These are phyloP conservation scores for Alternaria consortialis DNA, from an alignment of 2,329 filamentous ascomycete species.

Conservation along the genomic window DNA sequence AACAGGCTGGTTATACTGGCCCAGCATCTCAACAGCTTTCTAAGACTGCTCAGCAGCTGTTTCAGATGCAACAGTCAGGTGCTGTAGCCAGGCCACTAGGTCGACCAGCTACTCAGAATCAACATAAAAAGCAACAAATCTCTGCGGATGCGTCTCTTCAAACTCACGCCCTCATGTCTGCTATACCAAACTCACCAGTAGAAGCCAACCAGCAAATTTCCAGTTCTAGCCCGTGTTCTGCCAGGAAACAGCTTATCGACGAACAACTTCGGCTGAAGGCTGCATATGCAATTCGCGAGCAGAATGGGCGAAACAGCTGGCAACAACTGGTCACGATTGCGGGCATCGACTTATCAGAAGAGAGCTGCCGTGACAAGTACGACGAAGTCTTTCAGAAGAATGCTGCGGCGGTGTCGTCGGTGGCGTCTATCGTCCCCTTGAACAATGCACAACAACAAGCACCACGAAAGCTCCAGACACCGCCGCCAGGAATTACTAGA, in stretches of 20 bases:
- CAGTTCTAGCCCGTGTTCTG: no score
- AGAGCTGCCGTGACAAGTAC: neutral
- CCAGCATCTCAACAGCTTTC: neutral
- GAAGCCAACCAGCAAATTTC: neutral
- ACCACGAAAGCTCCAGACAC: neutral
- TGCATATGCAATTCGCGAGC: neutral
- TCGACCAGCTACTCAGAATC: neutral
- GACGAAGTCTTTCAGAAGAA: neutral
- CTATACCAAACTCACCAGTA: neutral
- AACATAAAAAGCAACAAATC: no score
- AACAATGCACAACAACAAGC: neutral
- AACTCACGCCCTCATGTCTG: no score
- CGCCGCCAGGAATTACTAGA: neutral
- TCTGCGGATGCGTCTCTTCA: no score
- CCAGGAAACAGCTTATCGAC: neutral
- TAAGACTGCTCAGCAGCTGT: neutral
- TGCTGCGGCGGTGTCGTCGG: neutral
- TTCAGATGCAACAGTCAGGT: neutral
- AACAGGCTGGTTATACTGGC: neutral
- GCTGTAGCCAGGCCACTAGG: neutral
- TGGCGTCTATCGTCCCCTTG: no score
- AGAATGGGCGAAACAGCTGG: neutral
- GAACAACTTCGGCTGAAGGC: neutral
- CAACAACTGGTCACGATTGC: neutral
- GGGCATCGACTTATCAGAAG: neutral